A percentile compares a stretch with the other conserved stretches of the same genome.
phyloP scores from a whole-genome alignment of 1,284 basidiomycete species.

The Trametes polyzona region DNA sequence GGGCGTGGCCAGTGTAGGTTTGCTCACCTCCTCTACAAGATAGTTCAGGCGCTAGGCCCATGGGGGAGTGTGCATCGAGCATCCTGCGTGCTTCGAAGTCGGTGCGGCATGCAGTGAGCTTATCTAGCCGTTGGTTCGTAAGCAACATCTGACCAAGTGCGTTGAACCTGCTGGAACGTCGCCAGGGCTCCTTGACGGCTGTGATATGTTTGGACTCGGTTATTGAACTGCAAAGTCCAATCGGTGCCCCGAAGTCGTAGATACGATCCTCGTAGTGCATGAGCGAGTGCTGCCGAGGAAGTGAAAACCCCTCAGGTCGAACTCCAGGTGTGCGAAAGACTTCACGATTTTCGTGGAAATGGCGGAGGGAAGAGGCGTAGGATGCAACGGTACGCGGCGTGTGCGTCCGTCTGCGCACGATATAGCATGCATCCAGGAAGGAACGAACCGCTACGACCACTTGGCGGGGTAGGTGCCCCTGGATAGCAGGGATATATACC shows the following conservation, averaged over 20 bases:
- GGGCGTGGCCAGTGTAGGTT: no score
- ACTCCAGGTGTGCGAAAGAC: not conserved
- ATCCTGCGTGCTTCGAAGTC: conserved; percentile 11
- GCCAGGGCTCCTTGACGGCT: conserved; percentile 33
- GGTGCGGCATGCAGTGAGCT: conserved; percentile 18
- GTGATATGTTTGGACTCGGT: conserved; percentile 32
- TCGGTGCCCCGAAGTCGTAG: not conserved
- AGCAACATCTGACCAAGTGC: conserved; percentile 30
- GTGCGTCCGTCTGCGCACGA: conserved; percentile 2
- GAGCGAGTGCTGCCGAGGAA: not conserved
- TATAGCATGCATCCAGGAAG: conserved; percentile 24
- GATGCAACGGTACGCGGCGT: not conserved
- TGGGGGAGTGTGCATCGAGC: no score
- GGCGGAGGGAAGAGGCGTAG: not conserved
- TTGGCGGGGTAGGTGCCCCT: conserved; percentile 14
- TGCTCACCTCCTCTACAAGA: no score
- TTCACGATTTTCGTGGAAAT: not conserved
- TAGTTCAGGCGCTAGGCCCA: no score
- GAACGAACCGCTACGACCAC: conserved; percentile 8
- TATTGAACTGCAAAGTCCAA: conserved; percentile 27
- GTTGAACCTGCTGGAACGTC: conserved; percentile 23
- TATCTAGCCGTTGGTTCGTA: conserved; percentile 28
- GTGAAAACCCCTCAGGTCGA: not conserved
- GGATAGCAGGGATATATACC: conserved; percentile 1
- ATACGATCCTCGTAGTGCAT: not conserved